phyloP scores from a whole-genome alignment of 129 eudicot genomes.

The Artemisia annua region DNA sequence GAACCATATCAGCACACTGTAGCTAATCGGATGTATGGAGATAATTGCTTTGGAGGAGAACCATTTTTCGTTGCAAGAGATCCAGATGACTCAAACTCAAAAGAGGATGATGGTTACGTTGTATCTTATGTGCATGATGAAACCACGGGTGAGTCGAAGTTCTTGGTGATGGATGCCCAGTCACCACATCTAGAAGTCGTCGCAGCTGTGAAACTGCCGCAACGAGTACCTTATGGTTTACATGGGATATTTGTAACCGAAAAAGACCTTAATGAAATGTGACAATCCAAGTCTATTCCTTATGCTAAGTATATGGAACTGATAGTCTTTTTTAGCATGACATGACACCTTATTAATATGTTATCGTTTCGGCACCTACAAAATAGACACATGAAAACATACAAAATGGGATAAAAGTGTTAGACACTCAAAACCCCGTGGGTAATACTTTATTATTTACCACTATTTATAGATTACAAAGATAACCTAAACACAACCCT shows the following conservation, averaged over 20 bases:
- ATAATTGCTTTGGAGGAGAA: slow-evolving; percentile 58
- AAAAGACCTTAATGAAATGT: neutral
- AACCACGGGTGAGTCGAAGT: slow-evolving; percentile 45
- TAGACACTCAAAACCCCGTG: no score
- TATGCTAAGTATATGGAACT: no score
- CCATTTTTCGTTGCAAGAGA: slow-evolving; percentile 54
- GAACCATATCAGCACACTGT: slow-evolving; percentile 49
- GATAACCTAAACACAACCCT: no score
- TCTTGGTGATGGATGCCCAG: slow-evolving; percentile 64
- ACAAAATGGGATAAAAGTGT: no score
- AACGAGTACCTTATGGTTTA: slow-evolving; percentile 21
- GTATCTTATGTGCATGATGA: slow-evolving; percentile 55
- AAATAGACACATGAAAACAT: no score
- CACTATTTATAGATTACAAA: no score
- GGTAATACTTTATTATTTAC: no score
- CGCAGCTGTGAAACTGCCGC: slow-evolving; percentile 55
- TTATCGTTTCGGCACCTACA: no score
- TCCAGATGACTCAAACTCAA: slow-evolving; percentile 26
- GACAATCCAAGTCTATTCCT: no score
- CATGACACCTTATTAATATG: no score
- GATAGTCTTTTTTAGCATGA: no score
- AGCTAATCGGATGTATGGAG: slow-evolving; percentile 48
- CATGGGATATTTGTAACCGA: slow-evolving; percentile 16
- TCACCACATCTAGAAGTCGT: slow-evolving; percentile 50
- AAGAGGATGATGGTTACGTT: slow-evolving; percentile 62